Conservation (phyloP, 495 filamentous ascomycete species). For the Talaromyces thailandensis region DNA sequence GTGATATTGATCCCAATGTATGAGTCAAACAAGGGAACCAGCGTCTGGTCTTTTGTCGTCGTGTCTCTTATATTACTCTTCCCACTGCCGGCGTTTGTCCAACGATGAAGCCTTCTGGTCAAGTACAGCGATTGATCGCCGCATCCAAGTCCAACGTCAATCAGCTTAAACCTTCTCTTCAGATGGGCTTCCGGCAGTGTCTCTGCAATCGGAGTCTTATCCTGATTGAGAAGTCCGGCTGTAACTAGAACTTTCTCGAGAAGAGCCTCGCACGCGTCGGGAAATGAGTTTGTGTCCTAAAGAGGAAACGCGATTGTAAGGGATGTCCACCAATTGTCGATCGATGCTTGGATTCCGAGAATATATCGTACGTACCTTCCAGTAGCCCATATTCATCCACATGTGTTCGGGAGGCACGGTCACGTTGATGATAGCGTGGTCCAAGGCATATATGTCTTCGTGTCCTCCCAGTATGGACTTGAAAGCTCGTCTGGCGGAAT, state of each 20-base stretch:
- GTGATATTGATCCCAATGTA: constrained; percentile 38
- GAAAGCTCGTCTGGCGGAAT: not conserved
- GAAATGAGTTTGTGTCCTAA: constrained; percentile 23
- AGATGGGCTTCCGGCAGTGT: not conserved
- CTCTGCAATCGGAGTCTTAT: not conserved
- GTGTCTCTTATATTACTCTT: not conserved
- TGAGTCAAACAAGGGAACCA: constrained; percentile 16
- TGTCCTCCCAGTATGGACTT: not conserved
- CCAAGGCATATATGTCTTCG: constrained; percentile 19
- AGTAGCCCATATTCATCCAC: constrained; percentile 37
- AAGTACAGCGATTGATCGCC: constrained; percentile 37
- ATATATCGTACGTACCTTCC: constrained; percentile 17
- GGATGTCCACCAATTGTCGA: not conserved
- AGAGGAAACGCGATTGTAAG: not conserved
- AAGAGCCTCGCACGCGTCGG: constrained; percentile 29
- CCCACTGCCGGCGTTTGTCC: not conserved
- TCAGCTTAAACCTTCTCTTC: constrained; percentile 13
- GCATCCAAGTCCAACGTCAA: constrained; percentile 43
- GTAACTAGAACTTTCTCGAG: constrained; percentile 30
- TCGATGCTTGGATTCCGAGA: not conserved
- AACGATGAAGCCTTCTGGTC: not conserved
- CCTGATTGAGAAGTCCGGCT: constrained; percentile 18
- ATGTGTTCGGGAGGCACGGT: constrained; percentile 21
- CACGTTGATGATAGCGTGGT: constrained; percentile 26
- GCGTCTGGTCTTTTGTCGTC: not conserved